Evolutionary conservation across 2,329 filamentous ascomycete genomes (phyloP), one percentile per base, ranked within the genome.

Genomic region (Colletotrichum shisoi): DNA sequence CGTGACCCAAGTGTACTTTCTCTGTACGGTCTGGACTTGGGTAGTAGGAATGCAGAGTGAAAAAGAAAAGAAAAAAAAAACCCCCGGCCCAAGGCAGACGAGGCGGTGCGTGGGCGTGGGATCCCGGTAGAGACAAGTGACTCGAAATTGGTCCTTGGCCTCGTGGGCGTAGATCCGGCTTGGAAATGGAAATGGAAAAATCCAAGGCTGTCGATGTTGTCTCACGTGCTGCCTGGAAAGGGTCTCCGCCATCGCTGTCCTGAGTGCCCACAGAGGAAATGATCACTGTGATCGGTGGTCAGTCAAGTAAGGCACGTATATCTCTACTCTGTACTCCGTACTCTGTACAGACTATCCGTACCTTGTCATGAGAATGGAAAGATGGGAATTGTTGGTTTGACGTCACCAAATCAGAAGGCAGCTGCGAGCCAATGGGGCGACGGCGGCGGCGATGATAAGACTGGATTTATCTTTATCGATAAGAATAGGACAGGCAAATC

Each of bases 141-240:
- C 52, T 57, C 39, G 21, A 40, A 57, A n/a, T 12, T 34, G 19
- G 46, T 21, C 24, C 15, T 13, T 17, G 11, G 19, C 27, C 27
- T 51, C 17, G 27, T 37, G 49, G 27, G 17, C 37, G 49, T 53
- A 37, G 31, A 57, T 63, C 40, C 19, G 19, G 27, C 27, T 46
- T 34, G 13, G 13, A 58, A 11, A 21, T 46, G 4, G n/a, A 8
- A 37, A 24, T 17, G 15, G 19, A 31, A 31, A 31, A 61, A 53
- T 60, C 15, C 21, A 42, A 42, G 65, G 65, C 61, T 64, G 48
- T 65, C 61, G 44, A 63, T 4, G 54, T 11, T 13, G 40, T 58
- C 59, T 67, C 63, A 67, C 53, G 59, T 42, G 59, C 45, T 15
- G 27, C 13, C 17, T 31, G 27, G 7, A 9, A 17, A 1, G 13